A percentile compares a stretch with the other conserved stretches of the same genome.
Evolutionary conservation across 345 rosid genomes (phyloP).

Genomic region (Brassica cretica): DNA sequence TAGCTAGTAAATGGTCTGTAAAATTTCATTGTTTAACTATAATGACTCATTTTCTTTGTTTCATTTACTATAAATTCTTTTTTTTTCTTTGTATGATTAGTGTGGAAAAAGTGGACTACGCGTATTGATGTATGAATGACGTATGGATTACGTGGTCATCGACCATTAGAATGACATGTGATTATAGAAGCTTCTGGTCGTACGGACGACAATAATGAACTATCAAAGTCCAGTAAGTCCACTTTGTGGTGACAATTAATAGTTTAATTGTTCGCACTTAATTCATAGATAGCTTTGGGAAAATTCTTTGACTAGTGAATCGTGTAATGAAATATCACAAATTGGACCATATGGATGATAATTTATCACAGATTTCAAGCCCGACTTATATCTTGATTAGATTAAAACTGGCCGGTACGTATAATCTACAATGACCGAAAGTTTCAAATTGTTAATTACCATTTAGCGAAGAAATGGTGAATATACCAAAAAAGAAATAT

Average conservation of each 20-base stretch:
- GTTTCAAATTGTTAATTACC: not conserved
- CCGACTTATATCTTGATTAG: not conserved
- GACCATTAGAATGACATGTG: constrained; percentile 12
- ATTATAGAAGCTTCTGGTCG: constrained; percentile 37
- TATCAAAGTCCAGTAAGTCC: constrained; percentile 27
- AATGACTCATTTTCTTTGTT: not conserved
- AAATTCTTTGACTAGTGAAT: not conserved
- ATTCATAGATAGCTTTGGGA: not conserved
- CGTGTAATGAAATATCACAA: constrained; percentile 9
- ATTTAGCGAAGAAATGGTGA: not conserved
- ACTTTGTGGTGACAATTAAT: constrained; percentile 11
- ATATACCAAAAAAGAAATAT: not conserved
- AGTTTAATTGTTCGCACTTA: constrained; percentile 12
- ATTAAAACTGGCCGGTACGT: not conserved
- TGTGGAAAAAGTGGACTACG: not conserved
- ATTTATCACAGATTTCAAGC: not conserved
- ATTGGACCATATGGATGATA: not conserved
- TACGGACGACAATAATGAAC: constrained; percentile 27
- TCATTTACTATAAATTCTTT: not conserved
- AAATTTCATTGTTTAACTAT: not conserved
- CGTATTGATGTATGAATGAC: constrained; percentile 34
- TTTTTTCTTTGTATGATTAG: not conserved
- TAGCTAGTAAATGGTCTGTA: not conserved
- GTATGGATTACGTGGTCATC: constrained; percentile 21
- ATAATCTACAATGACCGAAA: constrained; percentile 6